These are phyloP conservation scores for Melampsora larici-populina DNA, from an alignment of 1,284 basidiomycete genomes.

Conservation along the genomic window DNA sequence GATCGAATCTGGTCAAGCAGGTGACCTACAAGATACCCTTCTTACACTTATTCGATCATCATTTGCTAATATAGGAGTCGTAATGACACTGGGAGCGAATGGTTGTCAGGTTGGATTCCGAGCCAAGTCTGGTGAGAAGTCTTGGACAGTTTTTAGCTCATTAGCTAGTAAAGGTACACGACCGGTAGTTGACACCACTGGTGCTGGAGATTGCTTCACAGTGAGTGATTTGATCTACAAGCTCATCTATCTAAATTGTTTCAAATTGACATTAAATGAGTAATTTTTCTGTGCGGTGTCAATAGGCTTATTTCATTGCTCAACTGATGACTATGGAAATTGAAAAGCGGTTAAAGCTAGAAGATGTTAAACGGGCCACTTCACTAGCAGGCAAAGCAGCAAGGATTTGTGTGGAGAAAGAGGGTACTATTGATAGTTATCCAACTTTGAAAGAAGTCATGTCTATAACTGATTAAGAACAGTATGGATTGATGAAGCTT, in stretches of 20 bases:
- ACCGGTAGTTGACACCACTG: slow-evolving; percentile 24
- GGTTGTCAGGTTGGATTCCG: slow-evolving; percentile 27
- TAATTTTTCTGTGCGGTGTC: not conserved
- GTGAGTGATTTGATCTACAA: not conserved
- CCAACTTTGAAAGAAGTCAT: slow-evolving; percentile 14
- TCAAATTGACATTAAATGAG: too few relatives aligned
- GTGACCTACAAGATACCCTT: not conserved
- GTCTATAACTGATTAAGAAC: too few relatives aligned
- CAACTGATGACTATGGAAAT: slow-evolving; percentile 11
- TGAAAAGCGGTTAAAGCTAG: not conserved
- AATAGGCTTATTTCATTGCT: slow-evolving; percentile 24
- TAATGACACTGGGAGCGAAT: slow-evolving; percentile 18
- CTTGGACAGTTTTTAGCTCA: slow-evolving; percentile 11
- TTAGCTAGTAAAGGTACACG: slow-evolving; percentile 10
- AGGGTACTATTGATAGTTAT: slow-evolving; percentile 34
- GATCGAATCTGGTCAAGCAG: not conserved
- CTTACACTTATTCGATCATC: slow-evolving; percentile 3
- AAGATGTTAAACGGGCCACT: not conserved
- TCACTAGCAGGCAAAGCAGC: slow-evolving; percentile 24
- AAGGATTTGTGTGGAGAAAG: slow-evolving; percentile 25
- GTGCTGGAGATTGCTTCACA: slow-evolving; percentile 39
- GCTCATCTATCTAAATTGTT: not conserved
- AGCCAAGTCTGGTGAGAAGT: not conserved
- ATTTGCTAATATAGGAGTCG: slow-evolving; percentile 6
- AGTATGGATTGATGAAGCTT: too few relatives aligned